Evolutionary conservation across 176 grass and related monocot species (phyloP).

Genomic region (Musa troglodytarum): DNA sequence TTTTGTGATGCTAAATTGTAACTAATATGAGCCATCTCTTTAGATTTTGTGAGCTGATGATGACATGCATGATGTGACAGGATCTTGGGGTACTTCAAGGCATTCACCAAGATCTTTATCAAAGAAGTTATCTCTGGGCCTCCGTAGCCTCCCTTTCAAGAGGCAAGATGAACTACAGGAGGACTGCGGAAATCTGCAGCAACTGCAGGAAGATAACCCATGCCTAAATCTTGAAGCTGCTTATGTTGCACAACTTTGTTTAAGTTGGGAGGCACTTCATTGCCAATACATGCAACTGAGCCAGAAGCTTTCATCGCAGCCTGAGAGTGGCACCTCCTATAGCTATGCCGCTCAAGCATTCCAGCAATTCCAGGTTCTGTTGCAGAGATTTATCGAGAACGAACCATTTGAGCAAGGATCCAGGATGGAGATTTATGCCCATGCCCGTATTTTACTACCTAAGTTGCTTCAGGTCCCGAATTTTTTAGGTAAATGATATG

Average conservation of each 20-base stretch:
- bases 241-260: constrained; percentile 70
- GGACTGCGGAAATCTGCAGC: constrained; percentile 43
- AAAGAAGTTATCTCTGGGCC: constrained; percentile 54
- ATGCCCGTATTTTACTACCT: constrained; percentile 44
- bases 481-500: constrained; percentile 63
- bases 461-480: constrained; percentile 92
- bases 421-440: constrained; percentile 56
- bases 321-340: constrained; percentile 48
- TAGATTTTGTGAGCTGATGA: background rate
- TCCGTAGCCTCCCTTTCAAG: constrained; percentile 80
- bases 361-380: constrained; percentile 86
- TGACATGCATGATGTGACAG: constrained; percentile 12
- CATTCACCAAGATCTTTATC: constrained; percentile 64
- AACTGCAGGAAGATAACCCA: constrained; percentile 47
- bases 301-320: constrained; percentile 51
- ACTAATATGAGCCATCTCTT: too few species aligned
- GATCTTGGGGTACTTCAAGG: constrained; percentile 36
- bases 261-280: constrained; percentile 87
- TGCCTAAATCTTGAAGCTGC: constrained; percentile 62
- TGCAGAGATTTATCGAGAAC: constrained; percentile 83
- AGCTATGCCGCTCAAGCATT: constrained; percentile 70
- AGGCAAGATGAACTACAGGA: constrained; percentile 42
- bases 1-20: too few species aligned
- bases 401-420: constrained; percentile 86
- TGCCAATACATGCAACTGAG: constrained; percentile 67